Base-by-base conservation (phyloP, 2,329 filamentous ascomycete genomes). In the Aspergillus spinulosporus region DNA sequence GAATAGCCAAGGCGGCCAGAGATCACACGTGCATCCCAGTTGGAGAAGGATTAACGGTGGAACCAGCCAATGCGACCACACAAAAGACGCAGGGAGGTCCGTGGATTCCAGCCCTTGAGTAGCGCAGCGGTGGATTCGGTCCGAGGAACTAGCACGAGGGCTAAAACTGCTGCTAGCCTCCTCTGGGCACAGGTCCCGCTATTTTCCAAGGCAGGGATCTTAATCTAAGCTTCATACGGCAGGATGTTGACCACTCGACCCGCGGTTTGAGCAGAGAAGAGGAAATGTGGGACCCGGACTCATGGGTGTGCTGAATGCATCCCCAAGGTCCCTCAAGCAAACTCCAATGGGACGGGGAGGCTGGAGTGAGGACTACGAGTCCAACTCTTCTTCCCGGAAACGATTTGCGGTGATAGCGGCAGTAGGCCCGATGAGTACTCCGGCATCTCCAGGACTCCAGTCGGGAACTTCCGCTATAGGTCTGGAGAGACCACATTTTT, bases 161-260 rank as follows among this genome's bases (percentile, higher is more conserved):
- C 42, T 28, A 32, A 46, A 26, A 15, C 5, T 8, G 21, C 6
- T 14, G 26, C 44, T 46, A 46, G 14, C 31, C 44, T 32, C 29
- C 3, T 34, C 29, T 32, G 26, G 21, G 44, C 21, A 32, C 44
- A 8, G 15, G 26, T 5, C 12, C 14, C 15, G 44, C 12, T 5
- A 34, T 28, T 42, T 50, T 51, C 52, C 40, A 45, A n/a, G 32
- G 12, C 6, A 42, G 3, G 4, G 11, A 11, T 34, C 61, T 52
- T 53, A 51, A 45, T 47, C 58, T 63, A 64, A 15, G 42, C 62
- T 54, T 12, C 32, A 44, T 54, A 15, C 15, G 54, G 60, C 37
- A 60, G 52, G 47, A 60, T 49, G 57, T 54, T 48, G 52, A 44
- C 29, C 42, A 52, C 5, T 40, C 51, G 59, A 56, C 49, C 58